Evolutionary conservation across 78 protist species (phyloP), one percentile per base, ranked within the genome.

Genomic region (Dictyostelium capitatum): DNA sequence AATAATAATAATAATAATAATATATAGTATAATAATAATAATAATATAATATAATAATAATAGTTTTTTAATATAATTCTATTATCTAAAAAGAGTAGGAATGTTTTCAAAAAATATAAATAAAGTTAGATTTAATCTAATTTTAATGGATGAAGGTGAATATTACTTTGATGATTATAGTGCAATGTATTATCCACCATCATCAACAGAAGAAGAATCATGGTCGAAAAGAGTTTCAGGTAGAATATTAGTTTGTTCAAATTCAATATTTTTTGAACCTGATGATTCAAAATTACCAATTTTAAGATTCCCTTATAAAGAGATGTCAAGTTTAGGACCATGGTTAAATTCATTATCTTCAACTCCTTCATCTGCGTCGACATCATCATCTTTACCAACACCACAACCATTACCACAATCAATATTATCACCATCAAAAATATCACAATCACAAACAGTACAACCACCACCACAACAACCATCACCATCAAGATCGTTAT

Each of bases 121-220:
- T 47, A 87, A 78, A 57, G 54, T 87, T 59, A 87, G 97, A 54
- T 95, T 95, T 84, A 80, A 57, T 15, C 43, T 81, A 20, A 64
- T 90, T 56, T 84, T 90, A 28, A 79, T 95, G 90, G 97, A 95
- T 72, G 97, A 95, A 57, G 94, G 94, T 19, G 97, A 95, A 72
- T 90, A 90, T 67, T 95, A 83, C 48, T 85, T 95, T 50, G 97
- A 95, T 59, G 97, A 95, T 56, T 83, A 82, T 56, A 89, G 90
- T 72, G 97, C 94, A 32, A 43, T 57, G 6, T 90, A 59, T 54
- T 90, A 82, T 56, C 95, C 97, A 28, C 90, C 89, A 14, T 69
- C 85, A 30, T 51, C 54, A 5, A 43, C 79, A 12, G 95, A 91
- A 12, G 89, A 80, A 47, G 84, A 77, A 8, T 81, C 95, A 41